phyloP scores from a whole-genome alignment of 2,329 filamentous ascomycete species.

The Neonectria punicea region DNA sequence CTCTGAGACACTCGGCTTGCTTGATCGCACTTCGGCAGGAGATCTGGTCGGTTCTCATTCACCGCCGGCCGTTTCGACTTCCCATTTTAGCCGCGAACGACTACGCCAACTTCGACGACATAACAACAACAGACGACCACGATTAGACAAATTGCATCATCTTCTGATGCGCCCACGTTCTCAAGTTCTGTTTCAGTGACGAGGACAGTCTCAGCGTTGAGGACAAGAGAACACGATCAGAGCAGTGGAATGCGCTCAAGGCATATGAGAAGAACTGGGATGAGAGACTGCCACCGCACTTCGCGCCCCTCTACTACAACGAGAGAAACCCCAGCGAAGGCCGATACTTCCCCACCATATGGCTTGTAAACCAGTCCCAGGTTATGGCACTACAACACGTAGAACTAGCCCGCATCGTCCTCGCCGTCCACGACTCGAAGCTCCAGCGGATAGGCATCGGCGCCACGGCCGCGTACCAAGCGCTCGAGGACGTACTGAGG shows the following conservation, averaged over 20 bases:
- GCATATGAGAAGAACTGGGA: slow-evolving; percentile 23
- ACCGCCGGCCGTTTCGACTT: slow-evolving; percentile 25
- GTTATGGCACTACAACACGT: slow-evolving; percentile 30
- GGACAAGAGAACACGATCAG: not conserved
- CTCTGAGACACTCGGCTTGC: slow-evolving; percentile 25
- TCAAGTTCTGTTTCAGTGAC: slow-evolving; percentile 27
- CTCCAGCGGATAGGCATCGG: slow-evolving; percentile 25
- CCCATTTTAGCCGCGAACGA: slow-evolving; percentile 22
- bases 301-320: slow-evolving; percentile 19
- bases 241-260: slow-evolving; percentile 26
- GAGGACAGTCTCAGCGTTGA: not conserved
- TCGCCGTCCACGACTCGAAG: slow-evolving; percentile 30
- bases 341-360: slow-evolving; percentile 19
- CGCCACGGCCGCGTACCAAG: slow-evolving; percentile 24
- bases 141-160: slow-evolving; percentile 31
- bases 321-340: slow-evolving; percentile 20
- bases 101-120: slow-evolving; percentile 22
- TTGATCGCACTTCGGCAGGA: slow-evolving; percentile 28
- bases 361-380: slow-evolving; percentile 26
- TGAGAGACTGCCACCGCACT: slow-evolving; percentile 18
- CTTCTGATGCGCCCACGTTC: slow-evolving; percentile 25
- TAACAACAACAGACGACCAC: slow-evolving; percentile 17
- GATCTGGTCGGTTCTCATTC: slow-evolving; percentile 29
- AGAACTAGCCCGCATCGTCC: slow-evolving; percentile 27
- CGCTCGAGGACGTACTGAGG: slow-evolving; percentile 21